Evolutionary conservation across 2,329 filamentous ascomycete species (phyloP).

Genomic region (Phyllosticta citriasiana): DNA sequence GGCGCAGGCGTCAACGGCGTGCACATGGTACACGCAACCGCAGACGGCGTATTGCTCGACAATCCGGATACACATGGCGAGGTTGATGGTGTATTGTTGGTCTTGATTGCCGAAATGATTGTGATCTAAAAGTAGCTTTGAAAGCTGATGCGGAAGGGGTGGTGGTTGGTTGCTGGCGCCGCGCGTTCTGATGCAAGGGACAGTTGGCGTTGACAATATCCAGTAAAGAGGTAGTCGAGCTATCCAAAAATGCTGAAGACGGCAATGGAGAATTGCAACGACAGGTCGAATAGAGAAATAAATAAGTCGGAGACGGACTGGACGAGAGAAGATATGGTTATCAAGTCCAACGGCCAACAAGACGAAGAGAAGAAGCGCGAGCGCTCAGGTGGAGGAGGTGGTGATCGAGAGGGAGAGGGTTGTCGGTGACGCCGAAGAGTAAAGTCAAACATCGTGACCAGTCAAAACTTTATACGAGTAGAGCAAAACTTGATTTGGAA

Average conservation of each 20-base stretch:
- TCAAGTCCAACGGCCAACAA: neutral
- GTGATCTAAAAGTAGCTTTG: neutral
- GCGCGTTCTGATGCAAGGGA: neutral
- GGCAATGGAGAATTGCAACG: neutral
- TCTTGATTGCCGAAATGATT: neutral
- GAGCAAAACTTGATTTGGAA: neutral
- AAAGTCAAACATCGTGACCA: neutral
- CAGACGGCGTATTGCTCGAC: slow-evolving; percentile 28
- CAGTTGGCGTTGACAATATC: neutral
- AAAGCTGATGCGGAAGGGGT: neutral
- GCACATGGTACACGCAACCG: slow-evolving; percentile 26
- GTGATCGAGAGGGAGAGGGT: neutral
- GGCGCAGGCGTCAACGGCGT: slow-evolving; percentile 26
- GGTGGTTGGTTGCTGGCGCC: neutral
- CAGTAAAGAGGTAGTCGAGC: neutral
- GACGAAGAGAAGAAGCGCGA: neutral
- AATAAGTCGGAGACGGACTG: neutral
- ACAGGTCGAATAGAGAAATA: neutral
- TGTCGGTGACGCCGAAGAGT: slow-evolving; percentile 3
- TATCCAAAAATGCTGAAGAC: neutral
- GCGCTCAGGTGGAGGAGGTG: neutral
- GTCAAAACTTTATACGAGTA: neutral
- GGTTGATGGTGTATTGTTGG: neutral
- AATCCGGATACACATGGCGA: slow-evolving; percentile 25
- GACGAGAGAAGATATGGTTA: neutral